These are phyloP conservation scores for Viscum album DNA, from an alignment of 177 flowering plant species.

Conservation along the genomic window DNA sequence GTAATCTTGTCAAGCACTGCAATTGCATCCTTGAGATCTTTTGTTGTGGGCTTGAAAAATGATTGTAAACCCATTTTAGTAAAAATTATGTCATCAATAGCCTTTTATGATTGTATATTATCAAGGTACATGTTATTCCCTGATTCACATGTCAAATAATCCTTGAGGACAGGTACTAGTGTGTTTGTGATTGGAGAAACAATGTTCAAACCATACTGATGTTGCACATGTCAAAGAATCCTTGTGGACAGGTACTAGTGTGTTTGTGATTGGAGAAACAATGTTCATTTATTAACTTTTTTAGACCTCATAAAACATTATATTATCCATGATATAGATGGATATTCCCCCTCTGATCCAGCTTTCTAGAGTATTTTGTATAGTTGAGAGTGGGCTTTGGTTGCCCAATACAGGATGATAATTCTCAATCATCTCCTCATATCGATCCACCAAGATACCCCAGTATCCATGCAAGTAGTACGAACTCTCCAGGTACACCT, in stretches of 20 bases:
- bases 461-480: constrained; percentile 6
- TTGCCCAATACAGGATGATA: constrained; percentile 3
- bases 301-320: constrained; percentile 15
- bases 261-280: too few species aligned
- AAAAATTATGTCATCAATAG: constrained; percentile 89
- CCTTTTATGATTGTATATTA: constrained; percentile 93
- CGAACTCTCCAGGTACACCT: constrained; percentile 6
- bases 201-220: too few species aligned
- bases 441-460: background rate
- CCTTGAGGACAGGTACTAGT: too few species aligned
- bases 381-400: too few species aligned
- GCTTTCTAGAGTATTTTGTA: too few species aligned
- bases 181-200: too few species aligned
- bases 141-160: constrained; percentile 76
- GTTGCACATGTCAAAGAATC: too few species aligned
- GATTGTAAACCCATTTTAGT: constrained; percentile 95
- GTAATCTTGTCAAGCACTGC: constrained; percentile 87
- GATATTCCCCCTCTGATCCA: too few species aligned
- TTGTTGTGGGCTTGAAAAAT: constrained; percentile 78
- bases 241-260: too few species aligned
- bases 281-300: too few species aligned
- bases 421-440: constrained; percentile 7
- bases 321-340: too few species aligned
- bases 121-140: constrained; percentile 84
- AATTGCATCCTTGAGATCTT: constrained; percentile 86